Percentiles rank a stretch among this genome's conserved stretches.
Conservation (phyloP, 305 asterid species). For the Andrographis paniculata region DNA sequence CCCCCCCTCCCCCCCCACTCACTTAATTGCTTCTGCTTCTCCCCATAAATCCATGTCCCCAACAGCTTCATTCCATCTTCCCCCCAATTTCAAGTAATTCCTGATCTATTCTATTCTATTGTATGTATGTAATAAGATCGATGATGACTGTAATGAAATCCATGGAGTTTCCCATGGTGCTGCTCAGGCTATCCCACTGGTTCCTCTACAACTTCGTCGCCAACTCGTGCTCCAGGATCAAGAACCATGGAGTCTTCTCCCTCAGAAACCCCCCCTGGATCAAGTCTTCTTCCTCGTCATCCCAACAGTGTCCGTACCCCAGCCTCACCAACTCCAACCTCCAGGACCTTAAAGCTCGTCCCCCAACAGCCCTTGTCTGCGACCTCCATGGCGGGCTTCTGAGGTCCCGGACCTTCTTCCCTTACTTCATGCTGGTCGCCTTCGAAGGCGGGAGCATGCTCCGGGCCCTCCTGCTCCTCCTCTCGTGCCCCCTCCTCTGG, state of each 20-base stretch:
- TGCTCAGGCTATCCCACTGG: conserved; percentile 38
- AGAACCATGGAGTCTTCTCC: conserved; percentile 35
- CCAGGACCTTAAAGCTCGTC: conserved; percentile 11
- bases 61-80: conserved; percentile 3
- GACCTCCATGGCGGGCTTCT: conserved; percentile 49
- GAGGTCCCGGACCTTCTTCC: conserved; percentile 56
- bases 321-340: conserved; percentile 34
- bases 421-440: conserved; percentile 91
- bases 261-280: conserved; percentile 26
- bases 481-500: conserved; percentile 43
- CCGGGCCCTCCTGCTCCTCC: conserved; percentile 58
- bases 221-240: conserved; percentile 46
- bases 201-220: conserved; percentile 48
- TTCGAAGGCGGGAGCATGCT: conserved; percentile 87
- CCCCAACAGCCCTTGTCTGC: conserved; percentile 46
- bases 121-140: conserved; percentile 2
- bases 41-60: conserved; percentile 20
- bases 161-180: conserved; percentile 52
- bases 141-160: conserved; percentile 26
- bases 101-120: conserved; percentile 8
- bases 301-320: too few relatives aligned
- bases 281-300: conserved; percentile 20
- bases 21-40: conserved; percentile 22
- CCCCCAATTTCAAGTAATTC: not conserved
- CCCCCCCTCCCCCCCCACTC: conserved; percentile 17